Percentiles rank a stretch among this genome's conserved stretches.
These are phyloP conservation scores for Zygosaccharomyces pseudobailii DNA, from an alignment of 1,139 yeast genomes.

Conservation along the genomic window DNA sequence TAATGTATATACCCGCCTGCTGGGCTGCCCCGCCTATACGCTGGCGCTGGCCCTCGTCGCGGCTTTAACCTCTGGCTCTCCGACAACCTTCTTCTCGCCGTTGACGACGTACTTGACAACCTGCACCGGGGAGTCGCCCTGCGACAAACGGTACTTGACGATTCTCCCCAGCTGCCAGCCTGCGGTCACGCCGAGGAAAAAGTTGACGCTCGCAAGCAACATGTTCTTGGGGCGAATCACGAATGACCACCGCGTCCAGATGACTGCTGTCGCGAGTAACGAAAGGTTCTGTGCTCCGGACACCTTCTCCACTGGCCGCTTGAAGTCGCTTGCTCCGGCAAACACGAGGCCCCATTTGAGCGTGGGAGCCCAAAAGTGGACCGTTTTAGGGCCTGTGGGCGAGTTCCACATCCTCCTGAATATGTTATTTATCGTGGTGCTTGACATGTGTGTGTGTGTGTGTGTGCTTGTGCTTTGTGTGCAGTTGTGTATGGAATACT, in stretches of 20 bases:
- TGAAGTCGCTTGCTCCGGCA: conserved; percentile 83
- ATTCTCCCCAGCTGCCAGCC: conserved; percentile 77
- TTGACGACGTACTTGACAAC: conserved; percentile 54
- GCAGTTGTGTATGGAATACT: not conserved
- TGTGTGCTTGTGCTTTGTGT: not conserved
- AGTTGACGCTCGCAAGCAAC: conserved; percentile 86
- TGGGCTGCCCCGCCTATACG: not conserved
- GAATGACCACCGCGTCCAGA: conserved; percentile 98
- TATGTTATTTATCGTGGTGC: conserved; percentile 28
- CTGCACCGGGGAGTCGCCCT: conserved; percentile 49
- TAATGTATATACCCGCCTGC: not conserved
- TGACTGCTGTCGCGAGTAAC: conserved; percentile 82
- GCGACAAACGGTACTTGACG: conserved; percentile 51
- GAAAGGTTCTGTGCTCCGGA: conserved; percentile 90
- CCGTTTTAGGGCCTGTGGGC: conserved; percentile 92
- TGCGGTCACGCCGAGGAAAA: conserved; percentile 88
- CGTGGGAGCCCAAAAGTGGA: conserved; percentile 75
- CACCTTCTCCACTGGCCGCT: conserved; percentile 86
- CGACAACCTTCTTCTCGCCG: conserved; percentile 37
- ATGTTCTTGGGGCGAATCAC: conserved; percentile 86
- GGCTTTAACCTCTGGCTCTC: not conserved
- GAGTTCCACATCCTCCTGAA: conserved; percentile 72
- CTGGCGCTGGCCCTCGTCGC: not conserved
- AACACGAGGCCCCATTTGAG: conserved; percentile 78
- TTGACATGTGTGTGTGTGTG: not conserved